Evolutionary conservation across 164 flowering plant species (phyloP).

Genomic region (Protea cynaroides): DNA sequence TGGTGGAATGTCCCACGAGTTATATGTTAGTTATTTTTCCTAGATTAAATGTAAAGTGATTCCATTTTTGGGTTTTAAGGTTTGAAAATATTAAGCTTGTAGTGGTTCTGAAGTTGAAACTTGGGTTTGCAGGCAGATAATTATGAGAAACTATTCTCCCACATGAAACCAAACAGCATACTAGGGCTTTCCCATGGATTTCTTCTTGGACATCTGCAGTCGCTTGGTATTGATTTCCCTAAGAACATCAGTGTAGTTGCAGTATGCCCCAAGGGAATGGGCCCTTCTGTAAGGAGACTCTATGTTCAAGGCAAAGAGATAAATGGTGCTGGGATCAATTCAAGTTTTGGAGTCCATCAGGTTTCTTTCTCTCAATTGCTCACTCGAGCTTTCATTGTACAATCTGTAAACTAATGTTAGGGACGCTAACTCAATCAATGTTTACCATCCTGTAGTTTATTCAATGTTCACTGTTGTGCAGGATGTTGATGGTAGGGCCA

Average conservation of each 20-base stretch:
- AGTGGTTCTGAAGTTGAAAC: constrained; percentile 4
- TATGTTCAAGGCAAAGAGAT: constrained; percentile 92
- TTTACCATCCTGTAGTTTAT: background rate
- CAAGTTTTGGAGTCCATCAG: constrained; percentile 97
- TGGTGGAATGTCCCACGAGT: background rate
- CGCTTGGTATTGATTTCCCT: constrained; percentile 83
- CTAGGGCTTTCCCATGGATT: constrained; percentile 98
- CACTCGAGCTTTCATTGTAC: background rate
- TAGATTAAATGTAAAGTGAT: too few species aligned
- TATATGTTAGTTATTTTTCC: background rate
- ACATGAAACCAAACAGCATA: constrained; percentile 96
- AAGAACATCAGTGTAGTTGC: constrained; percentile 91
- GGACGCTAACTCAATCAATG: background rate
- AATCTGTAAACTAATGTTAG: background rate
- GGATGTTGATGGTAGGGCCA: constrained; percentile 98
- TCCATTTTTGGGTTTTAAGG: background rate
- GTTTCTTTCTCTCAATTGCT: constrained; percentile 30
- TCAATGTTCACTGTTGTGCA: constrained; percentile 15
- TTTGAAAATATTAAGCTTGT: background rate
- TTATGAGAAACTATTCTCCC: constrained; percentile 82
- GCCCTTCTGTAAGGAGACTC: constrained; percentile 93
- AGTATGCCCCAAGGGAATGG: constrained; percentile 99
- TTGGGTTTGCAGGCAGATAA: constrained; percentile 74
- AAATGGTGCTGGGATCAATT: constrained; percentile 93
- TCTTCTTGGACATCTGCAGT: constrained; percentile 92